A percentile compares a stretch with the other conserved stretches of the same genome.
Conservation (phyloP, 2,329 filamentous ascomycete genomes). For the Lasiodiplodia theobromae region DNA sequence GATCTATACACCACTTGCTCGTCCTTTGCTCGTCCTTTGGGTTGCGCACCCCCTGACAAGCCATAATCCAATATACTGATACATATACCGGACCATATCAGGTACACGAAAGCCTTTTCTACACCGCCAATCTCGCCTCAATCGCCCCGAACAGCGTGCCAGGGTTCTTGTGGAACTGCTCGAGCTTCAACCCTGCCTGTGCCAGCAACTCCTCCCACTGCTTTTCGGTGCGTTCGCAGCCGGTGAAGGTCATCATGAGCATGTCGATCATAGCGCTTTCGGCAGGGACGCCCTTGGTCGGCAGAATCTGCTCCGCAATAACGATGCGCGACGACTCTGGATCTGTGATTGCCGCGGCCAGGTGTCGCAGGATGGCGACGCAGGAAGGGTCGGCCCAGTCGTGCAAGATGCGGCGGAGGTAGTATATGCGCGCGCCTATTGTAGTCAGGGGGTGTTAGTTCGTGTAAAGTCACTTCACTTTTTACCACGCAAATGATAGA, state of each 20-base stretch:
- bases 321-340: conserved; percentile 42
- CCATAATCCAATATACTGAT: too few species aligned
- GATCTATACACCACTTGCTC: not conserved
- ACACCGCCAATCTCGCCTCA: conserved; percentile 11
- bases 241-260: conserved; percentile 48
- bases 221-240: conserved; percentile 32
- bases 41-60: too few species aligned
- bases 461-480: too few species aligned
- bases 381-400: conserved; percentile 48
- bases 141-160: conserved; percentile 30
- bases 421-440: conserved; percentile 44
- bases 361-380: conserved; percentile 43
- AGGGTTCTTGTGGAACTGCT: conserved; percentile 28
- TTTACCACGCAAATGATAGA: too few species aligned
- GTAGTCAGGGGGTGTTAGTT: not conserved
- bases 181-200: conserved; percentile 32
- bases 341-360: conserved; percentile 41
- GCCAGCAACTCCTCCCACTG: conserved; percentile 32
- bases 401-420: conserved; percentile 48
- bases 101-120: not conserved
- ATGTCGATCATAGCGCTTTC: conserved; percentile 45
- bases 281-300: conserved; percentile 40
- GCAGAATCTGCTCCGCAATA: conserved; percentile 47
- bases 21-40: too few species aligned
- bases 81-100: too few species aligned